Evolutionary conservation across 345 rosid species (phyloP).

Genomic region (Bruguiera gymnorhiza): DNA sequence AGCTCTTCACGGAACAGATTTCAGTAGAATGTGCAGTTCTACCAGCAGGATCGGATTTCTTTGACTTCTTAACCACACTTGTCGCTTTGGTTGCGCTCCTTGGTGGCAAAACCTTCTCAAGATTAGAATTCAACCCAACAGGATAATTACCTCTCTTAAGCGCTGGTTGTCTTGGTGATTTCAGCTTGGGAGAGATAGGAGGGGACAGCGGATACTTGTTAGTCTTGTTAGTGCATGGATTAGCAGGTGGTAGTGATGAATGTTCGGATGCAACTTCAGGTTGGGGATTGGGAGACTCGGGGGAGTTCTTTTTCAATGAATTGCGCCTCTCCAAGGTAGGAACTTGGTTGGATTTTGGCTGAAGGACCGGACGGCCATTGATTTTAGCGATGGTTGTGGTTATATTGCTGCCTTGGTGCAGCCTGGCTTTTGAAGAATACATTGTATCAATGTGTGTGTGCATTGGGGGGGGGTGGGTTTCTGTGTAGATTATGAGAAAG

Average conservation of each 20-base stretch:
- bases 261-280: background rate
- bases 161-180: constrained; percentile 30
- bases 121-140: constrained; percentile 21
- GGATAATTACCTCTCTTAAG: constrained; percentile 28
- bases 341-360: constrained; percentile 60
- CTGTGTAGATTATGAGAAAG: too few relatives aligned
- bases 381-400: constrained; percentile 28
- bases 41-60: constrained; percentile 5
- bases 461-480: too few relatives aligned
- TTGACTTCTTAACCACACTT: constrained; percentile 21
- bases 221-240: background rate
- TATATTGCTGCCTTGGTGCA: constrained; percentile 7
- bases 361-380: constrained; percentile 65
- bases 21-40: background rate
- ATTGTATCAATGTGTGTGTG: constrained; percentile 19
- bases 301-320: constrained; percentile 43
- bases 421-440: constrained; percentile 56
- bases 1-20: constrained; percentile 5
- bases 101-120: constrained; percentile 30
- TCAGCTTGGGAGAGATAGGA: constrained; percentile 54
- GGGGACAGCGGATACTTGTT: constrained; percentile 41
- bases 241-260: constrained; percentile 19
- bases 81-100: constrained; percentile 17
- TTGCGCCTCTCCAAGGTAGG: constrained; percentile 40
- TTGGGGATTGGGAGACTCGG: constrained; percentile 28